Evolutionary conservation across 148 eudicot genomes (phyloP), one percentile per base, ranked within the genome.

Genomic region (Dysphania ambrosioides): DNA sequence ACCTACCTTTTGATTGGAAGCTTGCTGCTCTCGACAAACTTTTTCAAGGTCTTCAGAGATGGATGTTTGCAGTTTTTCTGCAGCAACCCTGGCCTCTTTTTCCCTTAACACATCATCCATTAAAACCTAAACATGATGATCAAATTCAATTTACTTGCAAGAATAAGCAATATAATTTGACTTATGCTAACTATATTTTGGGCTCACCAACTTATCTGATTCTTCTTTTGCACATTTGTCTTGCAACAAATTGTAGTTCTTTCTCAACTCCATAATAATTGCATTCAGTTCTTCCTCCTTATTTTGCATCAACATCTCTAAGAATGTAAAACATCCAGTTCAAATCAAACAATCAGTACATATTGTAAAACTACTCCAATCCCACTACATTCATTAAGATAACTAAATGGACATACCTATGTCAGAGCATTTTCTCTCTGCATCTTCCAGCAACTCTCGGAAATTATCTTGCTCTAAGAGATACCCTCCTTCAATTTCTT

Each of bases 271-370:
- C 87, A 84, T 79, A 66, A 95, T 90, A 31, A 95, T 92, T 29
- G 93, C 86, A 78, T 92, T 92, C 81, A 92, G 66, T 71, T 92
- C 98, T 68, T 95, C 98, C 81, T 95, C 98, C 83, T 88, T 95
- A 34, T 84, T 85, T 75, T 84, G 84, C 93, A 92, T 90, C 75
- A 90, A 57, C 83, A 74, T 62, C 91, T 95, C 98, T 95, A 74
- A 66, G 55, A 70, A 71, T 18, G 40, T 82, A 71, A 71, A 58
- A 30, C 72, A 78, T 34, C 71, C 49, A n/a, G 80, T 80, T 16
- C 32, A 12, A 18, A 34, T 66, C 18, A 56, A 58, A 69, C 32
- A 66, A 30, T 53, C 6, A 4, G 72, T 32, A 19, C 10, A 38
- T 36, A 8, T 53, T 31, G n/a, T n/a, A n/a, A n/a, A 49, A 66